Base-by-base conservation (phyloP, 2,329 filamentous ascomycete genomes). In the Diaporthe helianthi region DNA sequence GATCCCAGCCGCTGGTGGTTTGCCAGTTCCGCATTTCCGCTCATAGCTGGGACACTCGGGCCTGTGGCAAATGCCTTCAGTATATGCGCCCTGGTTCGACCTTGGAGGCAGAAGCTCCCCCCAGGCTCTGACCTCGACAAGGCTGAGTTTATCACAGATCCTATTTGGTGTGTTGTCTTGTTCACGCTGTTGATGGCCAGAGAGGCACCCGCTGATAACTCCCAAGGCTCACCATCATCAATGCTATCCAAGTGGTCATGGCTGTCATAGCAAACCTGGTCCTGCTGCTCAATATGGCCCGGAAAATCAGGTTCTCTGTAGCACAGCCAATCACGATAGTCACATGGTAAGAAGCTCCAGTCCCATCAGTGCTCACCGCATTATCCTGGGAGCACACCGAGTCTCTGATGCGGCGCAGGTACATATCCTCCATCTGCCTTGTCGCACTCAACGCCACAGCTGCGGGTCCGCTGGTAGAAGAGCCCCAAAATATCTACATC, bases 41-140 rank as follows among this genome's bases (percentile, higher is more conserved):
- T 98, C 76, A 86, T 96, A 13, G 93, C 94, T 2, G 94, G 93
- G 41, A 93, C 94, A 0, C 86, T 96, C 2, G 93, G 93, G 0
- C 94, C 94, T 0, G 87, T 97, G 12, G 94, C 94, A 3, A 97
- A 94, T 69, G 90, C 96, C 36, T 92, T 96, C 79, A 95, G 92
- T 69, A 93, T 97, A 69, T 93, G 92, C 71, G 93, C 94, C 9
- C 84, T 97, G n/a, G 92, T 93, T 1, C 90, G 89, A 33, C 88
- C 88, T 26, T 97, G 94, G 94, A 85, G 92, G 71, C 87, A 90
- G 76, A 82, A 83, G 60, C 80, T 87, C 6, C 77, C 79, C 1
- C 83, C 84, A 0, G 81, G 82, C 0, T 81, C 84, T 6, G 77
- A 84, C 1, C 76, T 86, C 7, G 80, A 85, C 12, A 75, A 82